Evolutionary conservation across 352 stramenopile species (phyloP).

Genomic region (Thalassiosira mediterranea): DNA sequence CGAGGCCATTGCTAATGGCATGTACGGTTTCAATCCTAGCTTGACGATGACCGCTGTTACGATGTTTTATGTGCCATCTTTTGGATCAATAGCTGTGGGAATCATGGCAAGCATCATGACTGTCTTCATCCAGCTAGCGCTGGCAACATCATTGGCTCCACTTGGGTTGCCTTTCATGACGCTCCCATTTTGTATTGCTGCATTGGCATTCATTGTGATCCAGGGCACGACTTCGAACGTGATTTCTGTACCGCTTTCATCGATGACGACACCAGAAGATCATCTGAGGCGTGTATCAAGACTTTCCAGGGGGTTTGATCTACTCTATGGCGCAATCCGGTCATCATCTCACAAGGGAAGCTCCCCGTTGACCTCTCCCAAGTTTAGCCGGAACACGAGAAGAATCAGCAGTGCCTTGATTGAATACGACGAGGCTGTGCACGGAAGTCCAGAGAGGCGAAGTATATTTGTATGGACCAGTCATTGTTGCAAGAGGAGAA

Average conservation of each 20-base stretch:
- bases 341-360: conserved; percentile 11
- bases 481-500: background rate
- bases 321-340: conserved; percentile 37
- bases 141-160: conserved; percentile 24
- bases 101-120: conserved; percentile 42
- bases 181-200: conserved; percentile 49
- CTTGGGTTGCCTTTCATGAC: conserved; percentile 51
- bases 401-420: conserved; percentile 14
- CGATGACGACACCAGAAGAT: conserved; percentile 56
- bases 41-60: conserved; percentile 37
- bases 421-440: conserved; percentile 15
- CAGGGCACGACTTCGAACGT: conserved; percentile 47
- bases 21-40: conserved; percentile 51
- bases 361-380: background rate
- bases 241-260: conserved; percentile 45
- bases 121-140: conserved; percentile 41
- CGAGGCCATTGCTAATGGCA: conserved; percentile 27
- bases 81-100: conserved; percentile 13
- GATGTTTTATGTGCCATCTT: conserved; percentile 55
- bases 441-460: conserved; percentile 2
- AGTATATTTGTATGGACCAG: background rate
- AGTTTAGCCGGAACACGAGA: background rate
- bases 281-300: conserved; percentile 28
- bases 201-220: conserved; percentile 47
- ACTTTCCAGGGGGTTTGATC: conserved; percentile 39